Base-by-base conservation (phyloP, 805 yeast species). In the Saccharomycopsis synnaedendra region DNA sequence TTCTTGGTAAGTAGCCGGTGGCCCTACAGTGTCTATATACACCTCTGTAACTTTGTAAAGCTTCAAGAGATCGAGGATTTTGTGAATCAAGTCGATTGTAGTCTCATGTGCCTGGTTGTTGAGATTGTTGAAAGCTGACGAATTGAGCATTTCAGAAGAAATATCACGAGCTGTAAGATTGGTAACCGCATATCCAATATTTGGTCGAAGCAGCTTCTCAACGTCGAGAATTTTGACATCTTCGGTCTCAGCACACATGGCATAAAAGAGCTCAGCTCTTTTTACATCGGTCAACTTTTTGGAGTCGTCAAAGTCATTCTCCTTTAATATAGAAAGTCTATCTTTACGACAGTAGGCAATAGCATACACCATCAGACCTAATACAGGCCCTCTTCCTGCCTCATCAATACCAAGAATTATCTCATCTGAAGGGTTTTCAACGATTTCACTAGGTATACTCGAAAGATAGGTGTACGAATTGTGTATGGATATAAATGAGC, bases 301-400 rank as follows among this genome's bases (percentile, higher is more conserved):
- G 4, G 97, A 89, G 63, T 93, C 99, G 7, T 90, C 96, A 65
- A 93, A 93, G 10, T 88, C 96, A 55, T 76, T 82, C 33, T 72
- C 65, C 30, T 74, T 60, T 1, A 64, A 58, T 32, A 69, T 72
- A 54, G 54, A 61, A 51, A 65, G 66, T 48, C 76, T 84, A 0
- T 66, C 62, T 43, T 72, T 70, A 8, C 80, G 64, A 53, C 95
- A 81, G 60, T 87, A 93, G 3, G 93, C 80, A 5, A 87, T 69
- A 3, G 95, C 95, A 59, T 93, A 93, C 1, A 93, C 98, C 98
- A 93, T 93, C 0, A 97, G 95, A 0, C 98, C 98, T 39, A 94
- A 58, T 0, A 94, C 97, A 0, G 99, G 99, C 0, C 99, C 99
- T 55, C 99, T 72, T 1, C 99, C 99, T 0, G 99, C 99, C 61